Evolutionary conservation across 176 grass and related monocot species (phyloP).

Genomic region (Leersia perrieri): DNA sequence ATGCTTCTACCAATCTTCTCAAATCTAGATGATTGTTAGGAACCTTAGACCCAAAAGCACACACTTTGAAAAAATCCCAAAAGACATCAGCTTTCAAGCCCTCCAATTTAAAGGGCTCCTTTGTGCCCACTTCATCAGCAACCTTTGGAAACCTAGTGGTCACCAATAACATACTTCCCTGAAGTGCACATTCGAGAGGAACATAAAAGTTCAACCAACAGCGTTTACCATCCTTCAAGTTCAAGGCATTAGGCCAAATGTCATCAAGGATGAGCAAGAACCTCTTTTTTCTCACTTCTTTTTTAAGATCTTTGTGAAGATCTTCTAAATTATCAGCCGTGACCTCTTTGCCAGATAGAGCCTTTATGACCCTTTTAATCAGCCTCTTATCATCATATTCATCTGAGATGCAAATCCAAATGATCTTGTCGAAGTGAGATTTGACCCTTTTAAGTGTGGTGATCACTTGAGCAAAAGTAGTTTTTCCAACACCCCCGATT

Average conservation of each 20-base stretch:
- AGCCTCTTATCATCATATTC: slow-evolving; percentile 20
- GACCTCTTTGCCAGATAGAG: background rate
- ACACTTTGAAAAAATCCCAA: slow-evolving; percentile 1
- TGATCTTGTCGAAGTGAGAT: slow-evolving; percentile 17
- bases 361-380: slow-evolving; percentile 6
- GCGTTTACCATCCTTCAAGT: background rate
- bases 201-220: too few species aligned
- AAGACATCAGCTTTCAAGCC: slow-evolving; percentile 7
- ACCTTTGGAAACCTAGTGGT: slow-evolving; percentile 29
- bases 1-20: slow-evolving; percentile 17
- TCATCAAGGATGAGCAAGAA: slow-evolving; percentile 39
- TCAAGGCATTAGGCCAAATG: slow-evolving; percentile 19
- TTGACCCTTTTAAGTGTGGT: background rate
- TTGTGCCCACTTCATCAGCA: background rate
- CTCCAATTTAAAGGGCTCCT: background rate
- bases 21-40: background rate
- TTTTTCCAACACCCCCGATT: slow-evolving; percentile 22
- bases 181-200: too few species aligned
- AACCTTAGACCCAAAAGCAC: background rate
- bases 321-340: background rate
- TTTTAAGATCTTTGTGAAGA: background rate
- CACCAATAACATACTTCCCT: slow-evolving; percentile 26
- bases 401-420: slow-evolving; percentile 48
- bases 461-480: slow-evolving; percentile 23
- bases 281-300: background rate